Percentiles rank a stretch among this genome's conserved stretches.
Evolutionary conservation across 176 grass and related monocot species (phyloP).

Genomic region (Puya raimondii): DNA sequence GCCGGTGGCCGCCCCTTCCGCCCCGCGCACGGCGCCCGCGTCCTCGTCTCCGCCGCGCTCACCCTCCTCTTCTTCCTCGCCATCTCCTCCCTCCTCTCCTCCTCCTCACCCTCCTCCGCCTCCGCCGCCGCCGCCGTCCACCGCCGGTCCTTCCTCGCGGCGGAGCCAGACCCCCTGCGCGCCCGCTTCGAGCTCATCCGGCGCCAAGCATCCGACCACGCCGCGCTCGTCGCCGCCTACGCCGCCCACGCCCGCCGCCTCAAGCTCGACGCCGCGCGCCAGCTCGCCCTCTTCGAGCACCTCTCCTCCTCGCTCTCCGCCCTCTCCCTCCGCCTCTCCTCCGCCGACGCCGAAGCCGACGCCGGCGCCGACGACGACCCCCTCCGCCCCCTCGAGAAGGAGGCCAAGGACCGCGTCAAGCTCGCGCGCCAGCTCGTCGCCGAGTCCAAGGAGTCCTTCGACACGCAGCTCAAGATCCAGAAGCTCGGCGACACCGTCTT

Average conservation of each 20-base stretch:
- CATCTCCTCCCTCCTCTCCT: slow-evolving; percentile 42
- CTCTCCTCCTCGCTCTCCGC: slow-evolving; percentile 41
- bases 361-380: slow-evolving; percentile 32
- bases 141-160: background rate
- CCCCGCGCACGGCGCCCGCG: slow-evolving; percentile 21
- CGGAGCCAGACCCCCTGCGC: slow-evolving; percentile 17
- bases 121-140: slow-evolving; percentile 17
- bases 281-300: slow-evolving; percentile 52
- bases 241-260: slow-evolving; percentile 59
- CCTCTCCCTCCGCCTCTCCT: slow-evolving; percentile 4
- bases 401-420: slow-evolving; percentile 61
- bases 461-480: slow-evolving; percentile 88
- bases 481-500: slow-evolving; percentile 86
- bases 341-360: too few relatives aligned
- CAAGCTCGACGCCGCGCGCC: slow-evolving; percentile 54
- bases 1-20: slow-evolving; percentile 49
- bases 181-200: slow-evolving; percentile 43
- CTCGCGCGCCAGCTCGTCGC: slow-evolving; percentile 60
- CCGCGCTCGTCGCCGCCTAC: slow-evolving; percentile 66
- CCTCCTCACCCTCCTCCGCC: slow-evolving; percentile 23
- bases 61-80: slow-evolving; percentile 30
- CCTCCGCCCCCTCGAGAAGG: slow-evolving; percentile 64
- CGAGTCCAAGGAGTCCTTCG: slow-evolving; percentile 71
- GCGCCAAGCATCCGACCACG: slow-evolving; percentile 68
- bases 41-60: slow-evolving; percentile 22